phyloP scores from a whole-genome alignment of 345 rosid species.

The Citrus hindsii region DNA sequence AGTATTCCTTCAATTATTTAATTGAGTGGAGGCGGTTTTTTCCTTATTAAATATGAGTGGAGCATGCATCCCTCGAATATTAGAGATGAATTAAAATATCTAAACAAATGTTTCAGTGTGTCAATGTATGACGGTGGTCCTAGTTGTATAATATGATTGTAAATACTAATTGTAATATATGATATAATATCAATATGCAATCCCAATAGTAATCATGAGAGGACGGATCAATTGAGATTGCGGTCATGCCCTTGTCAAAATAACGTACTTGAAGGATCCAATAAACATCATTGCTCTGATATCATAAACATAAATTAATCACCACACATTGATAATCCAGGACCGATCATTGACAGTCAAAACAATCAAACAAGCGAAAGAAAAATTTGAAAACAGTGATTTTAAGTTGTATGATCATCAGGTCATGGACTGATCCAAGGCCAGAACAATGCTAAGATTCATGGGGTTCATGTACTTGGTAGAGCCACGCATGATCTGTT shows the following conservation, averaged over 20 bases:
- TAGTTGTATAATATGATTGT: too few species aligned
- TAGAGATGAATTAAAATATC: too few species aligned
- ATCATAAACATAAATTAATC: neutral
- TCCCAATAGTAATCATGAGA: too few species aligned
- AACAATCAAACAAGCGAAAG: neutral
- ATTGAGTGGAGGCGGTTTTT: rapidly evolving
- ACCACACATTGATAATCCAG: neutral
- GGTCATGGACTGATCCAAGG: constrained; percentile 41
- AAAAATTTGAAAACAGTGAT: neutral
- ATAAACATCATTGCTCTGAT: neutral
- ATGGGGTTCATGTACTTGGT: constrained; percentile 65
- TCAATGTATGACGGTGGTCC: too few species aligned
- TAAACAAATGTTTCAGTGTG: too few species aligned
- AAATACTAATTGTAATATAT: too few species aligned
- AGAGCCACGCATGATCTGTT: constrained; percentile 48
- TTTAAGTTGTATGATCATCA: neutral
- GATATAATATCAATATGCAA: too few species aligned
- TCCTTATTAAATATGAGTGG: rapidly evolving
- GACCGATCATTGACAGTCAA: neutral
- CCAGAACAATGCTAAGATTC: constrained; percentile 69
- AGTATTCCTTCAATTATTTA: rapidly evolving
- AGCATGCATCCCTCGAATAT: too few species aligned
- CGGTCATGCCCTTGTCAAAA: neutral
- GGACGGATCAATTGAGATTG: neutral
- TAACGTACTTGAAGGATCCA: neutral